Conservation (phyloP, 2,329 filamentous ascomycete species). For the Zalaria sp. region DNA sequence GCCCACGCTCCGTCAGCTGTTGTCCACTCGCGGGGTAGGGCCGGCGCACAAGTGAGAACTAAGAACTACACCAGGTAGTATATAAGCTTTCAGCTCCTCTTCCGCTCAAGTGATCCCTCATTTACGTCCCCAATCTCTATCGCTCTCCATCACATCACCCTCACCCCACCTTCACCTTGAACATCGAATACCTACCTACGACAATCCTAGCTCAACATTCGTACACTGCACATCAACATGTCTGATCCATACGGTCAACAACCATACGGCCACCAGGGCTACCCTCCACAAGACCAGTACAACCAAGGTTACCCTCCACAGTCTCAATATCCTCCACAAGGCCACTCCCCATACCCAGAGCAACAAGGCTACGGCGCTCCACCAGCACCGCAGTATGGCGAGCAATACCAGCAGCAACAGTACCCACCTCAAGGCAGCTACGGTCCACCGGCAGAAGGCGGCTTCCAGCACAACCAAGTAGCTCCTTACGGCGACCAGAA, state of each 20-base stretch:
- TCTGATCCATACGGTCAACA: conserved; percentile 37
- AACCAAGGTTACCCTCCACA: conserved; percentile 6
- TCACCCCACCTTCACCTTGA: too few species aligned
- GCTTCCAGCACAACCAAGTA: conserved; percentile 32
- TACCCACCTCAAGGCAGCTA: conserved; percentile 10
- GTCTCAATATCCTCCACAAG: conserved; percentile 8
- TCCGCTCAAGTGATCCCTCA: too few species aligned
- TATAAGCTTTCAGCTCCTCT: too few species aligned
- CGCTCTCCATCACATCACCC: too few species aligned
- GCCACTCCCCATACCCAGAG: conserved; percentile 10
- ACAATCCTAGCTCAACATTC: too few species aligned
- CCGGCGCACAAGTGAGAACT: too few species aligned
- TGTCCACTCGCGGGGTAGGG: too few species aligned
- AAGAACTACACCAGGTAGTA: too few species aligned
- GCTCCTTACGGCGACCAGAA: conserved; percentile 17
- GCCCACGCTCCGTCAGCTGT: too few species aligned
- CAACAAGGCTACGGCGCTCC: conserved; percentile 14
- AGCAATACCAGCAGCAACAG: conserved; percentile 3
- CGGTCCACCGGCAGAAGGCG: conserved; percentile 29
- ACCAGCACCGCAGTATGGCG: conserved; percentile 13
- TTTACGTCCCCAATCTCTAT: too few species aligned
- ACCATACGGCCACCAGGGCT: conserved; percentile 12
- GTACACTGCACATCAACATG: conserved; percentile 21
- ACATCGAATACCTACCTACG: too few species aligned
- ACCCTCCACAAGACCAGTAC: conserved; percentile 6